Conservation (phyloP, 2,329 filamentous ascomycete species). For the Colletotrichum spaethianum region DNA sequence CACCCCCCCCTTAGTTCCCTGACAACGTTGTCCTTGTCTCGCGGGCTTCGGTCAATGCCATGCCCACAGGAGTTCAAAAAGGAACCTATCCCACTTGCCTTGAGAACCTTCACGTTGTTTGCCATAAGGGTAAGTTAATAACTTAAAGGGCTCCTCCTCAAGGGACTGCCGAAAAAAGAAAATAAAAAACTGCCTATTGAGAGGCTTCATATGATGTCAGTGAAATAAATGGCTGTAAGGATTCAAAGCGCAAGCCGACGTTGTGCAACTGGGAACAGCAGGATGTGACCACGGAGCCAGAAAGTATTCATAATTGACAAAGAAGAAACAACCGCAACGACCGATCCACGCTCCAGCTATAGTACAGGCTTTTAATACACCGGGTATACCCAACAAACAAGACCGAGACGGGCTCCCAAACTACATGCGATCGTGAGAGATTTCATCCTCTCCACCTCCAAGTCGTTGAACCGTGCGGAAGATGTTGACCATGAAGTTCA, state of each 20-base stretch:
- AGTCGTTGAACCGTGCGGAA: slow-evolving; percentile 77
- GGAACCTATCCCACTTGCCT: background rate
- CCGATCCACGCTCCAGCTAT: slow-evolving; percentile 22
- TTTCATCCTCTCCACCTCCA: slow-evolving; percentile 65
- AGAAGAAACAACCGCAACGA: slow-evolving; percentile 21
- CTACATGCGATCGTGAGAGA: slow-evolving; percentile 38
- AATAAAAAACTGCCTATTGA: too few species aligned
- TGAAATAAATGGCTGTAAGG: background rate
- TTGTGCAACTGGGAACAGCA: background rate
- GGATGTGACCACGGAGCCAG: background rate
- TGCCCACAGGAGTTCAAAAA: background rate
- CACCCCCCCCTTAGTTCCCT: background rate
- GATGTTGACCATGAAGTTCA: slow-evolving; percentile 90
- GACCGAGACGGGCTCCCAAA: slow-evolving; percentile 1
- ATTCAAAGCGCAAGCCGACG: background rate
- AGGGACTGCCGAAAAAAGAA: background rate
- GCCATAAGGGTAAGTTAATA: background rate
- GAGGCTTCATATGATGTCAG: background rate
- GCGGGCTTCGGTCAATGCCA: slow-evolving; percentile 1
- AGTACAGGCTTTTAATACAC: slow-evolving; percentile 39
- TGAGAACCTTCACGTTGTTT: background rate
- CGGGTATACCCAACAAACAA: slow-evolving; percentile 36
- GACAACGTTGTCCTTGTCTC: slow-evolving; percentile 10
- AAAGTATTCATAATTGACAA: slow-evolving; percentile 19
- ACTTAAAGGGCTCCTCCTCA: background rate